Evolutionary conservation across 331 rosid species (phyloP), one percentile per base, ranked within the genome.

Genomic region (Stylosanthes scabra): DNA sequence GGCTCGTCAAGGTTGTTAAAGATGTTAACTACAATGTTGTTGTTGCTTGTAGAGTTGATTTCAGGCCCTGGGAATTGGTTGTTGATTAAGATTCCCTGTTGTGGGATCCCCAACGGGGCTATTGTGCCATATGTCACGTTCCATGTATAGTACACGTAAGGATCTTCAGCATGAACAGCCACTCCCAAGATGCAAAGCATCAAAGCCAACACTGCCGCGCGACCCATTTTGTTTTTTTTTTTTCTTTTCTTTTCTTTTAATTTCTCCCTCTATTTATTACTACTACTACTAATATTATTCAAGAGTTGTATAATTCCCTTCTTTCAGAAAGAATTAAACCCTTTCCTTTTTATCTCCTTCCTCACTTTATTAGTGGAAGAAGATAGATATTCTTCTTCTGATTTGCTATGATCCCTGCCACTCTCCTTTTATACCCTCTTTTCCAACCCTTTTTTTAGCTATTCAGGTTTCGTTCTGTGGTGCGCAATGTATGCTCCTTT

Each of bases 1-100:
- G 97, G 93, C 72, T 91, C 96, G 27, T 91, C 88, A 0, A 89
- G 86, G 70, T 86, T 59, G 77, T 91, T 89, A 79, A 81, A 70
- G 45, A 89, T 72, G 11, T 89, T 87, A 7, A 91, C 0, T 2
- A 86, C 65, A 0, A 89, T 9, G 76, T 91, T 89, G 72, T 91
- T 87, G 82, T 91, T 91, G 81, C 88, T 74, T 10, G 96, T 87
- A 41, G 83, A 79, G 41, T 91, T 91, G 11, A 90, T 86, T 70
- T 83, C 87, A 37, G 97, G 97, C 5, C 95, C 92, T 0, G 97
- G 95, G 74, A 91, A 91, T 49, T 83, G 60, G 2, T 86, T 90
- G 34, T 91, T 91, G 74, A 91, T 83, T 25, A 91, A 90, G 67
- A 91, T 88, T 46, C 72, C 95, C 70, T 87, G 91, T 3, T 87